Evolutionary conservation across 306 rosid species (phyloP).

Genomic region (Sicyos baderoa): DNA sequence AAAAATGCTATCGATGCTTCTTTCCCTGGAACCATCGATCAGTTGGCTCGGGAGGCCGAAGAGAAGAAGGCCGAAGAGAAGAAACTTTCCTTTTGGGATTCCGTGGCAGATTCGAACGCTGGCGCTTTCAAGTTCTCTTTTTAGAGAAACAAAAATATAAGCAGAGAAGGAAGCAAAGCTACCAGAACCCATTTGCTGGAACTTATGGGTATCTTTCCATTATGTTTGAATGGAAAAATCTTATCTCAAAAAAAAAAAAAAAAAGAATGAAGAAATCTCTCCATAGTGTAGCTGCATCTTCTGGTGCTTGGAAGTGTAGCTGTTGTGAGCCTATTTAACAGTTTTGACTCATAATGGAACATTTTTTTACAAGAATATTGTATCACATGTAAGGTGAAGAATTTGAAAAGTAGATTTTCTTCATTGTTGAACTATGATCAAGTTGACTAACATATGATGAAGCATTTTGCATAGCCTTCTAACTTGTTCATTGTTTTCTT

Average conservation of each 20-base stretch:
- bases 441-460: neutral
- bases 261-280: neutral
- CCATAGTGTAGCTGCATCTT: neutral
- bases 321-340: neutral
- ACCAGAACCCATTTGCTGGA: neutral
- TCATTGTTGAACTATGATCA: neutral
- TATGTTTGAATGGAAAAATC: neutral
- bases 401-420: neutral
- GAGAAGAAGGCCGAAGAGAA: conserved; percentile 47
- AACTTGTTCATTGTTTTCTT: neutral
- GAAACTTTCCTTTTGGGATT: conserved; percentile 72
- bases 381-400: neutral
- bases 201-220: no score
- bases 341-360: neutral
- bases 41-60: conserved; percentile 45
- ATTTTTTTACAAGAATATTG: neutral
- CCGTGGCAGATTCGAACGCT: conserved; percentile 49
- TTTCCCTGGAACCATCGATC: conserved; percentile 61
- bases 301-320: conserved; percentile 1
- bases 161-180: conserved; percentile 9
- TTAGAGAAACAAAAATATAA: conserved; percentile 23
- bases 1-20: conserved; percentile 63
- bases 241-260: no score
- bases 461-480: neutral
- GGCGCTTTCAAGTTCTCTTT: conserved; percentile 90